Conservation (phyloP, 208 protist species). For the Tritrichomonas musculus region DNA sequence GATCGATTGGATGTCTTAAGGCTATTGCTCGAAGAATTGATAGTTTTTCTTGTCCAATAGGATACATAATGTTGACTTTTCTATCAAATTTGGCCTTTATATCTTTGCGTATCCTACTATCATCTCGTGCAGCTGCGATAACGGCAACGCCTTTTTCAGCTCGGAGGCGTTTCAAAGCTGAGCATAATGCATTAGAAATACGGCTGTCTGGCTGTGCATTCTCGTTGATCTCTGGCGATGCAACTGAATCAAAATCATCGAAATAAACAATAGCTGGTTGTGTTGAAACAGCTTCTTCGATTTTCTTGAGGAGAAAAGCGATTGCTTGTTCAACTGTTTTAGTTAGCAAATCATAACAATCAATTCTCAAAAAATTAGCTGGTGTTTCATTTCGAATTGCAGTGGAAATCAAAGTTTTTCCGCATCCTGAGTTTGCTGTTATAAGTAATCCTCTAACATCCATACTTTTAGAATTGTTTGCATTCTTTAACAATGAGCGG, state of each 20-base stretch:
- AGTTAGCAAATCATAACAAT: not conserved
- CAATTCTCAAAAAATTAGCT: not conserved
- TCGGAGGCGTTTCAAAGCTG: not conserved
- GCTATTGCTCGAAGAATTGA: too few relatives aligned
- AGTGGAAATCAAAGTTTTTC: not conserved
- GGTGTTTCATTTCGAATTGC: not conserved
- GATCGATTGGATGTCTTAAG: too few relatives aligned
- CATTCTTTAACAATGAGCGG: not conserved
- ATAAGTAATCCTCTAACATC: not conserved
- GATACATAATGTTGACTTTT: too few relatives aligned
- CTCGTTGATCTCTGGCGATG: too few relatives aligned
- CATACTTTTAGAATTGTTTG: not conserved
- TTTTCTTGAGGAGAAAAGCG: not conserved
- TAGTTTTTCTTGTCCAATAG: too few relatives aligned
- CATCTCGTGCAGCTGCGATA: not conserved
- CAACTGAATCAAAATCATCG: constrained; percentile 1
- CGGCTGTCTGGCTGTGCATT: not conserved
- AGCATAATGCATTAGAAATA: not conserved
- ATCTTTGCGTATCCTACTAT: not conserved
- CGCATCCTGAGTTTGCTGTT: not conserved
- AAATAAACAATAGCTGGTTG: not conserved
- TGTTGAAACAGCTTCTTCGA: not conserved
- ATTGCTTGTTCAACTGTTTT: not conserved
- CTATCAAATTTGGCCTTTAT: not conserved
- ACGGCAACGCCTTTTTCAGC: not conserved